Evolutionary conservation across 176 grass and related monocot genomes (phyloP), one percentile per base, ranked within the genome.

Genomic region (maize (Zea mays)): DNA sequence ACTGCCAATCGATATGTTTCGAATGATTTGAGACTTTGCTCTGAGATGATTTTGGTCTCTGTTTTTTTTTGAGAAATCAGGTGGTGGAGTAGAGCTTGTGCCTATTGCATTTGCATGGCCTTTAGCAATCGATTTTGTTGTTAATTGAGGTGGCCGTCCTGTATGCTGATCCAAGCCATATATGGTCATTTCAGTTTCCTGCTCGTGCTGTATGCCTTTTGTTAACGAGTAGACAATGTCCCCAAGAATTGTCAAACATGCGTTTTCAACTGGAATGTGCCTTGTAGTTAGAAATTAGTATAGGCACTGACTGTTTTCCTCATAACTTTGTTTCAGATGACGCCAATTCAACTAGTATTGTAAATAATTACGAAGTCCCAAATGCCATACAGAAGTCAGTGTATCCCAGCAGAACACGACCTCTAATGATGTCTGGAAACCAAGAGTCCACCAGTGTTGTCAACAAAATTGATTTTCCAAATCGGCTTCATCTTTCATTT

Each of bases 321-420:
- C 36, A 10, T 39, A 41, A 50, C 71, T 57, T 49, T 74, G 46
- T 90, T 89, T 81, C 92, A 99, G 96, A 92, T 89, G 92, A 95
- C 47, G 83, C 74, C 43, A 34, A 81, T 81, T 87, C 89, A 73
- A 91, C 79, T 41, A 87, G 79, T 71, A 79, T 89, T 81, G 85
- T 81, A 55, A 91, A 74, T 85, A 86, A 84, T 70, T 82, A 80
- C 33, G 89, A 71, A 52, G 84, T 90, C 52, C 42, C 80, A 1
- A 80, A 83, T 76, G 69, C 74, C 44, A 83, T 88, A 62, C 50
- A 83, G 37, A 85, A 80, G n/a, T 90, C 87, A 42, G 69, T 87
- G 52, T 71, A 81, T 73, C 74, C 83, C 46, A 81, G 69, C 68
- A 81, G 69, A 82, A 33, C 72, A 46, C 83, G 74, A 3, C 65